Percentiles rank a stretch among this genome's conserved stretches.
phyloP scores from a whole-genome alignment of 2,329 filamentous ascomycete genomes.

The Colletotrichum sp. region DNA sequence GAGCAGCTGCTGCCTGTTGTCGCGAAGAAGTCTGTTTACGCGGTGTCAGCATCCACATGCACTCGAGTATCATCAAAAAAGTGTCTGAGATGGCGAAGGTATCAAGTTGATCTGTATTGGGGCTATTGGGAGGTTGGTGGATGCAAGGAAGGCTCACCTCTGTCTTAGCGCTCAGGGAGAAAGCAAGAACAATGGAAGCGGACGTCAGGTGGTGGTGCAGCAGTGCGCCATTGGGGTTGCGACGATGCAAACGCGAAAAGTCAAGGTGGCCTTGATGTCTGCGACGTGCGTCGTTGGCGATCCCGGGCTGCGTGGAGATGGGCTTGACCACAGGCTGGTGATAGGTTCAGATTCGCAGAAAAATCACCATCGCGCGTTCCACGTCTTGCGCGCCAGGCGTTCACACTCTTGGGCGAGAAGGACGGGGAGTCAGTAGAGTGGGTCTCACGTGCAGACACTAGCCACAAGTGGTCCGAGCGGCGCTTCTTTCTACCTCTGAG shows the following conservation, averaged over 20 bases:
- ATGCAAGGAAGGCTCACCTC: constrained; percentile 3
- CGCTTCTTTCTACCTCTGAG: background rate
- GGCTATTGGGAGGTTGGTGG: background rate
- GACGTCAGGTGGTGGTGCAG: constrained; percentile 3
- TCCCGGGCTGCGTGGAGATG: background rate
- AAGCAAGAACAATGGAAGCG: constrained; percentile 13
- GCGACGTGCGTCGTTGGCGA: background rate
- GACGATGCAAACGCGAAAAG: background rate
- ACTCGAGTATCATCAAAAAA: background rate
- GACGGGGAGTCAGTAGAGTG: constrained; percentile 17
- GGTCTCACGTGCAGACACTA: constrained; percentile 24
- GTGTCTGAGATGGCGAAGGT: background rate
- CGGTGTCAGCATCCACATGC: background rate
- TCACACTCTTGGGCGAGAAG: constrained; percentile 4
- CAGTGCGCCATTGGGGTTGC: constrained; percentile 3
- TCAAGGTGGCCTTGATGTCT: background rate
- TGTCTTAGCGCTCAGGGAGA: constrained; percentile 8
- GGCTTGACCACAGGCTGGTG: background rate
- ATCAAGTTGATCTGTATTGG: background rate
- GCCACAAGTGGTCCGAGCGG: constrained; percentile 19
- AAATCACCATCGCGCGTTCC: constrained; percentile 18
- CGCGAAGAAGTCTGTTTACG: background rate
- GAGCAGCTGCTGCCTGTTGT: background rate
- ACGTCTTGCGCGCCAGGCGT: constrained; percentile 9
- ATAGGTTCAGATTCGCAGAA: constrained; percentile 14